phyloP scores from a whole-genome alignment of 2,329 filamentous ascomycete species.

The Fusarium pilosicola region DNA sequence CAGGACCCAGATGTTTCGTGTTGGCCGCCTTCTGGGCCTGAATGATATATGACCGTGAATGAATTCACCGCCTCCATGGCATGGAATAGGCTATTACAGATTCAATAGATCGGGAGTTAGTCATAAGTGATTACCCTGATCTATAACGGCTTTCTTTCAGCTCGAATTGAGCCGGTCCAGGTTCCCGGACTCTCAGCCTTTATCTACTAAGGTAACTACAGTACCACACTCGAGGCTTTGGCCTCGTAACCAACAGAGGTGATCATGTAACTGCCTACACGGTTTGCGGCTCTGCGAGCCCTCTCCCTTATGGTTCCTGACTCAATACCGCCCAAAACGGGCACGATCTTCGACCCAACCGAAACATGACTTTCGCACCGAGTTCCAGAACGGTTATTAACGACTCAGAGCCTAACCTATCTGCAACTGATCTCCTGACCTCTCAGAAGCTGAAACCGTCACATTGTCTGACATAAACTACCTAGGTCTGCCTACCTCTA shows the following conservation, averaged over 20 bases:
- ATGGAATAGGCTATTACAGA: neutral
- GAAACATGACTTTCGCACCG: constrained; percentile 7
- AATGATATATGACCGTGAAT: constrained; percentile 5
- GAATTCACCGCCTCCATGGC: constrained; percentile 18
- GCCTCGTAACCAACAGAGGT: neutral
- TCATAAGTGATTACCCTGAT: neutral
- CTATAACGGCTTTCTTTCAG: neutral
- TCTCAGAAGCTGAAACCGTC: constrained; percentile 5
- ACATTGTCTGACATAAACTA: constrained; percentile 8
- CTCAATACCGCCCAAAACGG: constrained; percentile 14
- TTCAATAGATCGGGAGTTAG: neutral
- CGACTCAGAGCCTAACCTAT: constrained; percentile 13
- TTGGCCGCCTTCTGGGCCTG: neutral
- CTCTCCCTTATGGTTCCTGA: constrained; percentile 14
- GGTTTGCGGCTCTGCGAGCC: constrained; percentile 28
- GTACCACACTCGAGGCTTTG: neutral
- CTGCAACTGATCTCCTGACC: neutral
- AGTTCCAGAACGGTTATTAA: constrained; percentile 32
- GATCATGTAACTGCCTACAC: neutral
- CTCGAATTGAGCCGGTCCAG: neutral
- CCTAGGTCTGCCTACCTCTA: neutral
- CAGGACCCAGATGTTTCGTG: constrained; percentile 14
- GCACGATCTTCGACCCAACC: constrained; percentile 29
- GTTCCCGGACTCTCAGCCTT: neutral
- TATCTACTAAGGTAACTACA: neutral